These are phyloP conservation scores for Silene coronaria DNA, from an alignment of 179 eudicot genomes.

Conservation along the genomic window DNA sequence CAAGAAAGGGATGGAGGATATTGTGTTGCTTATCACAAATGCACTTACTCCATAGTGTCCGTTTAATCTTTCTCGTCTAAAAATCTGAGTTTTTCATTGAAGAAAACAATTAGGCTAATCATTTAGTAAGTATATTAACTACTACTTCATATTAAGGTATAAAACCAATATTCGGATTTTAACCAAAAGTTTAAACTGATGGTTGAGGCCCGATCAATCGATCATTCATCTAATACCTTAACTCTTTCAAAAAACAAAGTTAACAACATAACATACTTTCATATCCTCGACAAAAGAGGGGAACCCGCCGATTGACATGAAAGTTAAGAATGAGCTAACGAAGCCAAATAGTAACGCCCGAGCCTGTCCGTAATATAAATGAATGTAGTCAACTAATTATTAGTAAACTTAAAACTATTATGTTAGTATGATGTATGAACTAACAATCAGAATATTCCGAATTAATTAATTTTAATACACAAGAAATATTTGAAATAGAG, in stretches of 20 bases:
- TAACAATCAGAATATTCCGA: no score
- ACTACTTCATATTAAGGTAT: no score
- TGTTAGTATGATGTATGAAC: no score
- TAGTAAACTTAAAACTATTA: no score
- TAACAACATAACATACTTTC: slow-evolving; percentile 31
- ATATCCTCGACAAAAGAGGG: slow-evolving; percentile 69
- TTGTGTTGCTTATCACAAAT: slow-evolving; percentile 44
- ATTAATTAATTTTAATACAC: no score
- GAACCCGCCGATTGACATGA: slow-evolving; percentile 60
- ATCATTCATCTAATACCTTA: no score
- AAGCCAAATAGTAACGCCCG: slow-evolving; percentile 18
- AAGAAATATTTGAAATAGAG: no score
- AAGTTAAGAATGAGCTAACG: slow-evolving; percentile 30
- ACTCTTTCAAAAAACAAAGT: neutral
- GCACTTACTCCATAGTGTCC: slow-evolving; percentile 49
- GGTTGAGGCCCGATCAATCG: no score
- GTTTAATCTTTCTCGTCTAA: slow-evolving; percentile 46
- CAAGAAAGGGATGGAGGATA: slow-evolving; percentile 47
- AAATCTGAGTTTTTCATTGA: slow-evolving; percentile 31
- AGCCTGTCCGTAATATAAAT: neutral
- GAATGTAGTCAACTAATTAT: no score
- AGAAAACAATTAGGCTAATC: neutral
- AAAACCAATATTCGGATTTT: no score
- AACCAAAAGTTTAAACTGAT: neutral
- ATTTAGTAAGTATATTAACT: no score